These are phyloP conservation scores for Arabidopsis suecica DNA, from an alignment of 345 rosid genomes.

Conservation along the genomic window DNA sequence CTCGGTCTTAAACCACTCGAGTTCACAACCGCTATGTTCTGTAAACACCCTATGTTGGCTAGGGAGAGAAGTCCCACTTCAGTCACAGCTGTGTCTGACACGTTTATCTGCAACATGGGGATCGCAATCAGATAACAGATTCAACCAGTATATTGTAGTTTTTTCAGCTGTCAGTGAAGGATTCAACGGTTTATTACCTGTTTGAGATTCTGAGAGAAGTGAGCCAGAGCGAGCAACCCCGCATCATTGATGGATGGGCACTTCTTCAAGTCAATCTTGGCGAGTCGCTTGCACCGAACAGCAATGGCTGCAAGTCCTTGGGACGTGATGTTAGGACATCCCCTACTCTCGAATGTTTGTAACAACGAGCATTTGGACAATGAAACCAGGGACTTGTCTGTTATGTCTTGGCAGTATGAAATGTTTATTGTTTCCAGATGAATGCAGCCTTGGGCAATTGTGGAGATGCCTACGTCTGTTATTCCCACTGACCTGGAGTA, in stretches of 20 bases:
- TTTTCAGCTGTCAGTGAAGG: background rate
- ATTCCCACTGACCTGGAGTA: conserved; percentile 43
- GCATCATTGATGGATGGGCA: conserved; percentile 50
- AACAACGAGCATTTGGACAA: conserved; percentile 49
- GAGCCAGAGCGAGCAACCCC: conserved; percentile 54
- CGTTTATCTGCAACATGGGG: conserved; percentile 48
- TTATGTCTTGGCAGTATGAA: conserved; percentile 52
- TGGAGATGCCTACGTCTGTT: conserved; percentile 48
- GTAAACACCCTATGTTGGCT: conserved; percentile 49
- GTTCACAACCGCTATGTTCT: conserved; percentile 52
- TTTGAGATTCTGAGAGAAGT: conserved; percentile 51
- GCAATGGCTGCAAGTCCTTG: conserved; percentile 52
- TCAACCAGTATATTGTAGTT: background rate
- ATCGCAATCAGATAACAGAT: background rate
- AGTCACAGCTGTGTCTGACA: conserved; percentile 55
- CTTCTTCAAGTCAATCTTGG: conserved; percentile 53
- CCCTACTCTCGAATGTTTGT: conserved; percentile 51
- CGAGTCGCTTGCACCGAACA: conserved; percentile 47
- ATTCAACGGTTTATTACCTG: conserved; percentile 40
- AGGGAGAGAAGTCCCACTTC: conserved; percentile 52
- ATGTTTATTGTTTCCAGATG: conserved; percentile 51
- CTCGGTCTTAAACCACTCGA: conserved; percentile 49
- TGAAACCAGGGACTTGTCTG: conserved; percentile 49
- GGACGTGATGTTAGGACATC: conserved; percentile 51
- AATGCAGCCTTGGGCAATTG: conserved; percentile 45